These are phyloP conservation scores for Rhizodiscina lignyota DNA, from an alignment of 495 filamentous ascomycete genomes.

Conservation along the genomic window DNA sequence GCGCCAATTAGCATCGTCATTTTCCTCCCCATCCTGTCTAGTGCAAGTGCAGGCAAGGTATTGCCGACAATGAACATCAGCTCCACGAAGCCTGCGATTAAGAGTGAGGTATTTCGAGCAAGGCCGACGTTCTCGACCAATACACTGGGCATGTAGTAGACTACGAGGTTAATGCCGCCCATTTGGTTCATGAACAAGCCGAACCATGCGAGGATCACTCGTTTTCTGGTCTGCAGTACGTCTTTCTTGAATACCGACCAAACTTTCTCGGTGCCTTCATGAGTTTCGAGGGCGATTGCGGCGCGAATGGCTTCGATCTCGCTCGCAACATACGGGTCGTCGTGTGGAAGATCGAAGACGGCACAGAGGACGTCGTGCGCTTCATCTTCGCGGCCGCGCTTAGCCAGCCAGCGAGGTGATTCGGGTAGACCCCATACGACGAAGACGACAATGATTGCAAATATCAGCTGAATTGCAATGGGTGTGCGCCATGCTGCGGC, in stretches of 20 bases:
- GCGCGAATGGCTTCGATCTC: slow-evolving; percentile 27
- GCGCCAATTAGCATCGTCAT: slow-evolving; percentile 39
- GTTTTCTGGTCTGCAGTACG: slow-evolving; percentile 28
- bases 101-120: slow-evolving; percentile 11
- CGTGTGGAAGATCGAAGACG: slow-evolving; percentile 17
- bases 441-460: not conserved
- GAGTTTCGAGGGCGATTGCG: slow-evolving; percentile 26
- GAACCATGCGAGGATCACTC: not conserved
- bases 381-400: not conserved
- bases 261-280: slow-evolving; percentile 27
- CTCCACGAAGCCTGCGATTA: slow-evolving; percentile 14
- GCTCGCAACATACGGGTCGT: slow-evolving; percentile 14
- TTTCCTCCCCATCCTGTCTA: slow-evolving; percentile 29
- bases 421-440: not conserved
- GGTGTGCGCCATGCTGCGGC: not conserved
- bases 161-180: not conserved
- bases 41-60: slow-evolving; percentile 27
- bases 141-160: slow-evolving; percentile 12
- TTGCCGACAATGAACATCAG: slow-evolving; percentile 21
- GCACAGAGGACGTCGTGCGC: slow-evolving; percentile 1
- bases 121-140: slow-evolving; percentile 37
- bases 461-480: not conserved
- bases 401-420: not conserved
- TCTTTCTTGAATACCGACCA: slow-evolving; percentile 29
- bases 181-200: not conserved